Evolutionary conservation across 2,329 filamentous ascomycete species (phyloP), one percentile per base, ranked within the genome.

Genomic region (Leptodontidium sp.): DNA sequence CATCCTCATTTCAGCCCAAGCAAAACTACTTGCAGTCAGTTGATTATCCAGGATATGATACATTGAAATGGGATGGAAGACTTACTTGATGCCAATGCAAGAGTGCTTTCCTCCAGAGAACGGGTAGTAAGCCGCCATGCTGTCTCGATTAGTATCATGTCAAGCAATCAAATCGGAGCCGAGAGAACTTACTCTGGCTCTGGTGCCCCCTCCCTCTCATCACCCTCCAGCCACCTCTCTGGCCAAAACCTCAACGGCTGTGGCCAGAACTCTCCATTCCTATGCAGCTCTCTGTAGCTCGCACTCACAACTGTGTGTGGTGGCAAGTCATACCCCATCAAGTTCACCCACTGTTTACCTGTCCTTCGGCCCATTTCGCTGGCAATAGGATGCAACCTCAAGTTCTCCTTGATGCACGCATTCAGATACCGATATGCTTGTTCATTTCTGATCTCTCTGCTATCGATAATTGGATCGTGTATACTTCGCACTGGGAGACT

Each of bases 1-100:
- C 67, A 75, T 72, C 67, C 73, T 58, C 73, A 75, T 74, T 47
- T 75, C 73, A 1, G 73, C 74, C 74, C 73, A 75, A 2, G 74
- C 72, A 8, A 75, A 75, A 67, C 53, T 57, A 26, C 17, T 57
- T 38, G 6, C 1, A 8, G 53, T 40, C 15, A 24, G 29, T 38
- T 17, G 24, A 32, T 29, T 29, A 24, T 17, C 12, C 8, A 14
- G 15, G 26, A 17, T 29, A 29, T n/a, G 21, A 14, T 26, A 29
- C 11, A 53, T 53, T 4, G 4, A 17, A 53, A 15, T 21, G n/a
- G 5, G 32, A 17, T 38, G 15, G n/a, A 38, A 29, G 17, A 57
- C 53, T 57, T 57, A 57, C 29, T 74, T 75, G 55, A 75, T 75
- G 0, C 74, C 73, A 29, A 75, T 75, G 63, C 72, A 75, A 32